Base-by-base conservation (phyloP, 148 eudicot genomes). In the Chenopodium quinoa region DNA sequence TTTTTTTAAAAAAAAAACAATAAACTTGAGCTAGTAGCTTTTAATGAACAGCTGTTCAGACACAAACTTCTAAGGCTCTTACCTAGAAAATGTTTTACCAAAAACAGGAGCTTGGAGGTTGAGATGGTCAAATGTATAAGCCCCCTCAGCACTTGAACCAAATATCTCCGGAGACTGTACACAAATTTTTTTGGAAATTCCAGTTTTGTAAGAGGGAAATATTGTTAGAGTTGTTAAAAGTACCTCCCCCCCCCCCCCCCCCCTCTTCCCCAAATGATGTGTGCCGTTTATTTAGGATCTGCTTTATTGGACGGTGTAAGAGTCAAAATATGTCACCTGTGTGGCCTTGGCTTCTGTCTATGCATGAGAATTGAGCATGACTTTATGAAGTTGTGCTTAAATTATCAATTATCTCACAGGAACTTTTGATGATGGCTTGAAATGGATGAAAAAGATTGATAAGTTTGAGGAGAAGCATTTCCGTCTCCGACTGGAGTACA, bases 401-500 rank as follows among this genome's bases (percentile, higher is more conserved):
- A 75, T 27, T 71, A 60, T 75, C 1, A 20, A 40, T n/a, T 60
- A 74, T 73, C 48, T 83, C 79, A 78, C 94, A 95, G 97, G 81
- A 37, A 89, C 88, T n/a, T 75, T 90, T 4, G 94, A 88, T 79
- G 95, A 96, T 58, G 92, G 97, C 75, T 85, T 77, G 76, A 88
- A 86, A 48, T 92, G 81, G 89, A 91, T 95, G 97, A 87, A 72
- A 56, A 91, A 68, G 90, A 86, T 93, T 62, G 93, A 91, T 82
- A 92, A 85, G 75, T 91, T 93, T 78, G 97, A 93, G 89, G 85
- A 87, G 79, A 96, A 90, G 84, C 97, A 92, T 87, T 87, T 89
- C 34, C 82, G 47, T 52, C 88, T 88, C 46, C 90, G 91, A 40
- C 91, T 90, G 7, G 99, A 93, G 84, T 93, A 96, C 80, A 87